Base-by-base conservation (phyloP, 225 moss, liverwort and hornwort genomes). In the Rhytidiadelphus loreus region DNA sequence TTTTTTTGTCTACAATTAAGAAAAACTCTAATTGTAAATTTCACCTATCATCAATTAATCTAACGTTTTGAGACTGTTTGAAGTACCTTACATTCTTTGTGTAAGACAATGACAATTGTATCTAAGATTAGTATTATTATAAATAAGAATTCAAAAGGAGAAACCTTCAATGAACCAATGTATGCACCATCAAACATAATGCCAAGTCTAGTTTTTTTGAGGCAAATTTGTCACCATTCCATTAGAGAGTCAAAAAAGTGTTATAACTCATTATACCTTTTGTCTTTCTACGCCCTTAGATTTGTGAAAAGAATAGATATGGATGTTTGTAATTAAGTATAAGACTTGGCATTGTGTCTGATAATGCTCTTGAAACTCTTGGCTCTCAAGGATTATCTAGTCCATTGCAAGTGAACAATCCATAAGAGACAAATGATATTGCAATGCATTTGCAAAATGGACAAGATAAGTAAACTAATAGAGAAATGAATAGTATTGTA, bases 91-190 rank as follows among this genome's bases (percentile, higher is more conserved):
- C 37, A 57, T 78, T 58, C 28, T 58, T 39, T 39, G 39, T 16
- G 1, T 28, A 11, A 16, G 4, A 26, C 0, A 0, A 39, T 17
- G 28, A 39, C 12, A 28, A 41, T 79, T 7, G 11, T 28, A 18
- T 39, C 11, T 2, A 17, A 7, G 6, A 55, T 77, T 55, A 55
- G 25, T 16, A 55, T 56, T n/a, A 16, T 56, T n/a, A 11, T 11
- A 16, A 35, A 25, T 7, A 9, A n/a, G 0, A 16, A 55, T 37
- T 24, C 2, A 55, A 1, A 24, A 25, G 1, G 56, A 26, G 0
- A 37, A 9, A 0, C 2, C 16, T 0, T n/a, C 2, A 6, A 1
- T 16, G 7, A 56, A 56, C 1, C 6, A n/a, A 56, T 26, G n/a
- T 56, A 37, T 26, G 7, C n/a, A 56, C 16, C 15, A 37, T n/a